phyloP scores from a whole-genome alignment of 805 yeast species.

The Monosporozyma yasuniensis region DNA sequence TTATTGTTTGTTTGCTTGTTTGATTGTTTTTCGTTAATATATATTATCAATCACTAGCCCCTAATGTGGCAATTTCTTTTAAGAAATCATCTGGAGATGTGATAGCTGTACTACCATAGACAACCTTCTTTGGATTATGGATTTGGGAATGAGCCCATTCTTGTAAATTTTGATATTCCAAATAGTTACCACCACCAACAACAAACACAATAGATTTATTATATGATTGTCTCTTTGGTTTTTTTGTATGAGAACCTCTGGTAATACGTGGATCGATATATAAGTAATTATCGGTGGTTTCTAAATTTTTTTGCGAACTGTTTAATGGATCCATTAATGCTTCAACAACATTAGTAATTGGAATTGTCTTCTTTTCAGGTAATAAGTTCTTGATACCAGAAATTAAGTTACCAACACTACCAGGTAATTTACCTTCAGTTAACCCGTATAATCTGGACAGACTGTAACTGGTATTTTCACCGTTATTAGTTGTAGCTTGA shows the following conservation, averaged over 20 bases:
- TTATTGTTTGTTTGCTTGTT: neutral
- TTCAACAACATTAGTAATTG: constrained; percentile 84
- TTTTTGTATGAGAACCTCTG: constrained; percentile 82
- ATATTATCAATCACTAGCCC: constrained; percentile 15
- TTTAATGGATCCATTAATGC: constrained; percentile 78
- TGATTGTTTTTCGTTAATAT: neutral
- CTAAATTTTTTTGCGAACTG: constrained; percentile 53
- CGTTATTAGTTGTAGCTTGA: constrained; percentile 22
- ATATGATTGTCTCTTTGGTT: constrained; percentile 76
- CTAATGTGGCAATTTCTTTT: constrained; percentile 52
- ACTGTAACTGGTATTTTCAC: constrained; percentile 23
- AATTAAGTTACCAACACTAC: constrained; percentile 82
- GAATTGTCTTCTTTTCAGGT: constrained; percentile 82
- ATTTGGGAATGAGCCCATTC: constrained; percentile 59
- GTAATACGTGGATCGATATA: constrained; percentile 81
- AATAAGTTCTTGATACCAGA: constrained; percentile 78
- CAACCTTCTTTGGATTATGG: constrained; percentile 45
- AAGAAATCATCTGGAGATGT: constrained; percentile 62
- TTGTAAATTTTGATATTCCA: constrained; percentile 88
- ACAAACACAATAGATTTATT: constrained; percentile 81
- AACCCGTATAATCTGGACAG: constrained; percentile 74
- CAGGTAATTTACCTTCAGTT: constrained; percentile 73
- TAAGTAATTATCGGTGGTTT: constrained; percentile 78
- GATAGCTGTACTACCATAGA: constrained; percentile 81
- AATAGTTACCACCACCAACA: constrained; percentile 93